Evolutionary conservation across 257 asterid genomes (phyloP), one percentile per base, ranked within the genome.

Genomic region (Verbena officinalis): DNA sequence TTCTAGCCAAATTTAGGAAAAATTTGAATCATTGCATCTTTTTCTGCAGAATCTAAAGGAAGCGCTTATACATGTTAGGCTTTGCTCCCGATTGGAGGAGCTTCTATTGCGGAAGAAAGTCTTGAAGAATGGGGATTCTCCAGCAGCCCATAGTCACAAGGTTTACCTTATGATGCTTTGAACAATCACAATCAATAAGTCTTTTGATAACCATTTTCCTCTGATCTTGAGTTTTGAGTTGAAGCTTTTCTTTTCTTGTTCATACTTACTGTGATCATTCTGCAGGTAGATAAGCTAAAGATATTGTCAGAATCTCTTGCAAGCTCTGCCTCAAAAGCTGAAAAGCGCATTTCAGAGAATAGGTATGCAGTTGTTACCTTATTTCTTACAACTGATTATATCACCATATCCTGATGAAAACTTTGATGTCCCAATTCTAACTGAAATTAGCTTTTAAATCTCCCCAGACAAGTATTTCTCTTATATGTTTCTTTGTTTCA

Each of bases 221-320:
- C 60, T 53, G 51, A 53, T 42, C 52, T 23, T 7, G 70, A 5
- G 38, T 31, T 36, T 36, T 36, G 11, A 5, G 11, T 30, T 30
- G 36, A 30, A 30, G 36, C 4, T 30, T 30, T 7, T 48, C 40
- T 62, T 61, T 46, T 66, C 63, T 72, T 42, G 38, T 39, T 43
- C 70, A 51, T 53, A 65, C 40, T 55, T n/a, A n/a, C n/a, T 68
- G 49, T 62, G 27, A 50, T 55, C 21, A 59, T 67, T 50, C 33
- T 78, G 82, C 91, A 93, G 99, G 86, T 90, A 71, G 93, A 84
- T 68, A 87, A 93, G 81, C 74, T 93, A 57, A 90, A 83, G 81
- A 76, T 90, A 67, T 73, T 93, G 76, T 77, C 88, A 61, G 97
- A 90, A 77, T 93, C 99, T 65, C 95, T 93, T 51, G 82, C 89